phyloP scores from a whole-genome alignment of 164 flowering plant genomes.

The Amborella trichopoda region DNA sequence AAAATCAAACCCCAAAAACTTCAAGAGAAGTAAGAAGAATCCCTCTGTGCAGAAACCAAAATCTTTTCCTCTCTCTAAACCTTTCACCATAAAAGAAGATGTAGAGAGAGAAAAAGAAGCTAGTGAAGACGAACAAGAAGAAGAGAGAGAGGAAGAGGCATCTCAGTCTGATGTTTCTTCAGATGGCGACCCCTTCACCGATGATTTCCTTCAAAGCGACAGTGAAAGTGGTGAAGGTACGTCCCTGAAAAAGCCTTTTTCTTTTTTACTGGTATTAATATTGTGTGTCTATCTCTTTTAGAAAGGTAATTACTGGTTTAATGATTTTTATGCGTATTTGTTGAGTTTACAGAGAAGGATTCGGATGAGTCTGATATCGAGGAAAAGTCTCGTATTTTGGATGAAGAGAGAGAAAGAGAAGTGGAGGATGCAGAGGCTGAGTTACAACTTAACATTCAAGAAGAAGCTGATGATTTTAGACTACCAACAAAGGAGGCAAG shows the following conservation, averaged over 20 bases:
- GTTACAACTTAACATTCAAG: constrained; percentile 55
- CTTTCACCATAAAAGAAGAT: neutral
- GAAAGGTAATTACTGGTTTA: neutral
- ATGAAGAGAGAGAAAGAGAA: constrained; percentile 31
- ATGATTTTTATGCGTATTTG: neutral
- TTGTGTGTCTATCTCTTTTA: neutral
- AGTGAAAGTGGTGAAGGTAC: constrained; percentile 36
- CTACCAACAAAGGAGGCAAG: constrained; percentile 81
- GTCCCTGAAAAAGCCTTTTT: neutral
- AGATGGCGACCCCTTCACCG: constrained; percentile 39
- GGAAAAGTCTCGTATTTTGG: constrained; percentile 38
- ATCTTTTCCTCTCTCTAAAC: no score
- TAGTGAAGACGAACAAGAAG: constrained; percentile 6
- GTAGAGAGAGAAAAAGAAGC: neutral
- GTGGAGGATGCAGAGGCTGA: constrained; percentile 51
- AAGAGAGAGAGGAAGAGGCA: constrained; percentile 15
- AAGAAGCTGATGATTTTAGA: constrained; percentile 72
- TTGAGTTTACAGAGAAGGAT: constrained; percentile 28
- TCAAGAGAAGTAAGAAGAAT: no score
- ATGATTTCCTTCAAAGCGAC: constrained; percentile 66
- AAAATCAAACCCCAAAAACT: no score
- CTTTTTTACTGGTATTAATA: neutral
- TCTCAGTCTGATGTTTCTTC: constrained; percentile 48
- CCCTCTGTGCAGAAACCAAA: no score
- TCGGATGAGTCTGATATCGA: constrained; percentile 44